Base-by-base conservation (phyloP, 2,329 filamentous ascomycete species). In the Emmonsia crescens region DNA sequence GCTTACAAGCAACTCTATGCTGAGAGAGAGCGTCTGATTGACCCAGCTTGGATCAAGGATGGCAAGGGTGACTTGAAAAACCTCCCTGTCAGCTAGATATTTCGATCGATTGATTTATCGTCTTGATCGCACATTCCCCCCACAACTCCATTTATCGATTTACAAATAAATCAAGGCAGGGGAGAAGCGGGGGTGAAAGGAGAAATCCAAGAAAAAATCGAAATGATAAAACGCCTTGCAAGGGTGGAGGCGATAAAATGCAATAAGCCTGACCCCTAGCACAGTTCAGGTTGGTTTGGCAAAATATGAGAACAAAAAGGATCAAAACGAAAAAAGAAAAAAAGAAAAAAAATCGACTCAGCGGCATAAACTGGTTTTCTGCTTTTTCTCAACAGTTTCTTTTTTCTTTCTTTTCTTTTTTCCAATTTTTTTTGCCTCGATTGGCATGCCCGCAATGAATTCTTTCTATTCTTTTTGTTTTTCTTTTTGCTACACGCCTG, bases 1-100 rank as follows among this genome's bases (percentile, higher is more conserved):
- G 92, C 93, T 0, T 99, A 97, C 80, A 94, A 94, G 72, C 86
- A 89, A 70, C 81, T 99, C 57, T 93, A 92, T 72, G 80, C 82
- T 21, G 86, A 88, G 57, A 84, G 86, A 58, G 86, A 93, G 61
- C 81, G 84, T 64, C 77, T 99, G 62, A 84, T 96, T 69, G 85
- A 88, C 67, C 79, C 85, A 59, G 85, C 88, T 63, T 93, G 90
- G 85, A 81, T 93, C 60, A 81, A 83, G 60, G 85, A 86, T 63
- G 88, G 88, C 62, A 82, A 83, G 69, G 89, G 86, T 44, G 86
- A 86, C 67, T 81, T 89, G 74, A 83, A 83, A 51, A 87, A 85
- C 66, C 81, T 96, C 60, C 90, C 91, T 58, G 68, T 77, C 62
- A 82, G 71, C 65, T 75, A 60, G 63, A 61, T 48, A 49, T 36